phyloP scores from a whole-genome alignment of 495 filamentous ascomycete genomes.

The Schizothecium vesticola region DNA sequence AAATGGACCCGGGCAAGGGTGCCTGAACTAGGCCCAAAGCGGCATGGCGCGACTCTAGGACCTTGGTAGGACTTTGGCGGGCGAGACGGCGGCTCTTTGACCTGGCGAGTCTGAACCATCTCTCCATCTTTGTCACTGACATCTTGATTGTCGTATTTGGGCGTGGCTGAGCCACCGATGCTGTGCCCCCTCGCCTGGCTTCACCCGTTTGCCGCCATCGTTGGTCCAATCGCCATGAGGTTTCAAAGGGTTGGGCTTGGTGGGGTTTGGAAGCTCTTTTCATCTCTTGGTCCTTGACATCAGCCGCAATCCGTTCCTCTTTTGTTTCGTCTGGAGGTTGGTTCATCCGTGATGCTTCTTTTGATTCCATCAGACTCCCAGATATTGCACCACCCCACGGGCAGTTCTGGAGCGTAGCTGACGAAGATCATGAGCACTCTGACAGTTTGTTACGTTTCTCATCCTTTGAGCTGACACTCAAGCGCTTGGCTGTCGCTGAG shows the following conservation, averaged over 20 bases:
- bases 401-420: not conserved
- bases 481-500: not conserved
- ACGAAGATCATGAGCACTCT: not conserved
- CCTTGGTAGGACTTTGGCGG: constrained; percentile 29
- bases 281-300: not conserved
- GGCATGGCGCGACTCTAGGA: constrained; percentile 22
- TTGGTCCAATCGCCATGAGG: not conserved
- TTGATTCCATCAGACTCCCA: not conserved
- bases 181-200: constrained; percentile 16
- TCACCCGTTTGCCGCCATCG: not conserved
- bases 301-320: not conserved
- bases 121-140: not conserved
- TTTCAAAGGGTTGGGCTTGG: not conserved
- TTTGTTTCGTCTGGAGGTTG: not conserved
- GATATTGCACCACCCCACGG: not conserved
- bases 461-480: not conserved
- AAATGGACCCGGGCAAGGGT: constrained; percentile 15
- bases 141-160: constrained; percentile 2
- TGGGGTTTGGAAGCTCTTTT: not conserved
- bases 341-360: not conserved
- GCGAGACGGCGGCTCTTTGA: constrained; percentile 7
- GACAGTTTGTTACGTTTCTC: not conserved
- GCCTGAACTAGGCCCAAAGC: constrained; percentile 30
- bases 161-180: constrained; percentile 24
- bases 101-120: not conserved